Percentiles rank a stretch among this genome's conserved stretches.
phyloP scores from a whole-genome alignment of 371 early-diverging fungal species.

The Funneliformis caledonium region DNA sequence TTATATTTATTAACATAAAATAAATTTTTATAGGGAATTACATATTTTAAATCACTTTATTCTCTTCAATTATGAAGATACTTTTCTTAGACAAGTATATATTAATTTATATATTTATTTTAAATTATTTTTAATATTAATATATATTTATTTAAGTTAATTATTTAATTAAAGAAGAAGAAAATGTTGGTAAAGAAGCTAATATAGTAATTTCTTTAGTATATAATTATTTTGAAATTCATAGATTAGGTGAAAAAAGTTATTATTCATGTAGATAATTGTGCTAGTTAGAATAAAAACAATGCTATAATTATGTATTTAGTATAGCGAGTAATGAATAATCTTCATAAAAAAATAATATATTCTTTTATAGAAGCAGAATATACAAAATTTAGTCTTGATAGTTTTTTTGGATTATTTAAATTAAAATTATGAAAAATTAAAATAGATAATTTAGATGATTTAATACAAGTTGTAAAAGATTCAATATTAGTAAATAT shows the following conservation, averaged over 20 bases:
- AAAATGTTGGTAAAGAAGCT: background rate
- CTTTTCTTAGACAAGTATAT: background rate
- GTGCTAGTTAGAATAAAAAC: background rate
- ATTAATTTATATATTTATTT: background rate
- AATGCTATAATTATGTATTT: background rate
- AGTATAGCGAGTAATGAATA: background rate
- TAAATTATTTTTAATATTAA: conserved; percentile 7
- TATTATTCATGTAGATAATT: conserved; percentile 5
- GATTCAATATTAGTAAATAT: background rate
- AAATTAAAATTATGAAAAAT: conserved; percentile 8
- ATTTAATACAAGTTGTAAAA: conserved; percentile 10
- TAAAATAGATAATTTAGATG: conserved; percentile 3
- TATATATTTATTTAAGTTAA: too few species aligned
- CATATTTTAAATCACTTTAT: too few species aligned
- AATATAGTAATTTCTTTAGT: background rate
- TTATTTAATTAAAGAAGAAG: conserved; percentile 20
- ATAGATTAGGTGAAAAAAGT: background rate
- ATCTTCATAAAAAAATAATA: background rate
- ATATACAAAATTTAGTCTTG: background rate
- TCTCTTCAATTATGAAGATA: background rate
- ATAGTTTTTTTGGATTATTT: conserved; percentile 15
- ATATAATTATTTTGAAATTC: background rate
- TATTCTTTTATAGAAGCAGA: conserved; percentile 5
- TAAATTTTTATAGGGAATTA: conserved; percentile 8
- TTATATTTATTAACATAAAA: background rate